Percentiles rank a stretch among this genome's conserved stretches.
These are phyloP conservation scores for Hsuehochloa calcarea DNA, from an alignment of 176 grass and related monocot species.

Conservation along the genomic window DNA sequence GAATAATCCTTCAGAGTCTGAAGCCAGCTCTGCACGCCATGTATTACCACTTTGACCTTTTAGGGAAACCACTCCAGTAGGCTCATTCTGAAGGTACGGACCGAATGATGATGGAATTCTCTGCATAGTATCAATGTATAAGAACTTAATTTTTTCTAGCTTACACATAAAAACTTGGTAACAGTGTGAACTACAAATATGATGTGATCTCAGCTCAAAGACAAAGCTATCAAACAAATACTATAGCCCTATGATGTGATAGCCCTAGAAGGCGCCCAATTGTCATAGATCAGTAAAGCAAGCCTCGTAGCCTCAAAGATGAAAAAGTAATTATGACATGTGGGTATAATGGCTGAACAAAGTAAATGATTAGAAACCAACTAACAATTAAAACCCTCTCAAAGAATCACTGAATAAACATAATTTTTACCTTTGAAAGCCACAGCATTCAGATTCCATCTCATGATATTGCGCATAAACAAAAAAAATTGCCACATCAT, in stretches of 20 bases:
- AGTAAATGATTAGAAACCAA: background rate
- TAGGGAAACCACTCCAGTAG: conserved; percentile 45
- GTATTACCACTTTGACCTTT: conserved; percentile 55
- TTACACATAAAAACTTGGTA: background rate
- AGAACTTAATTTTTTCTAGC: background rate
- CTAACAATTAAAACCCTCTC: background rate
- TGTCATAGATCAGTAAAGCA: background rate
- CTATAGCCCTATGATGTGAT: background rate
- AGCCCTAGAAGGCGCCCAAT: background rate
- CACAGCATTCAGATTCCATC: background rate
- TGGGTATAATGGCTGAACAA: background rate
- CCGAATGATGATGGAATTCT: conserved; percentile 69
- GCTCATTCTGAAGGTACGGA: conserved; percentile 42
- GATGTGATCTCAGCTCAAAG: background rate
- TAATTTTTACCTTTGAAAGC: background rate
- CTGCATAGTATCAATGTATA: conserved; percentile 47
- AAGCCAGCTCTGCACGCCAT: conserved; percentile 53
- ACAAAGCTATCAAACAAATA: conserved; percentile 1
- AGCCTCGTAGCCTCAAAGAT: background rate
- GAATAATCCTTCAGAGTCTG: conserved; percentile 30
- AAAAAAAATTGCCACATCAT: background rate
- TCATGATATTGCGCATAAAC: background rate
- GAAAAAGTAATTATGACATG: background rate
- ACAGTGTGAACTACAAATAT: background rate
- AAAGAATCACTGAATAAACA: background rate